Conservation (phyloP, 1,284 basidiomycete genomes). For the Ceratobasidium papillatum region DNA sequence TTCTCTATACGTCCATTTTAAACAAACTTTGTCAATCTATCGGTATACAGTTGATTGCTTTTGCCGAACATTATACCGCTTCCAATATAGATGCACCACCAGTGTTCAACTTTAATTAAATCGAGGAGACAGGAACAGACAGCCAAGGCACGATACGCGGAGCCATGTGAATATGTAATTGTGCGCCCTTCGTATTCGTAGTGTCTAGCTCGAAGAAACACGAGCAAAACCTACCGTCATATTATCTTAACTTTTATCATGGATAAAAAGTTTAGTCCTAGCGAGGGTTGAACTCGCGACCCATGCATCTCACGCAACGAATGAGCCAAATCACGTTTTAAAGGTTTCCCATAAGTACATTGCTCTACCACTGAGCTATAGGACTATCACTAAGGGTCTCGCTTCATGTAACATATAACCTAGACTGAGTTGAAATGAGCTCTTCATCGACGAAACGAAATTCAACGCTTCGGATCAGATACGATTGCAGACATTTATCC, state of each 20-base stretch:
- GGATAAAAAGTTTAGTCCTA: constrained; percentile 27
- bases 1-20: neutral
- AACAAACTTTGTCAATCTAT: neutral
- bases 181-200: too few species aligned
- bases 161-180: too few species aligned
- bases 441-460: neutral
- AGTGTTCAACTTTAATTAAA: too few species aligned
- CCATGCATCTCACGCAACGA: constrained; percentile 36
- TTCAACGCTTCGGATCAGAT: constrained; percentile 13
- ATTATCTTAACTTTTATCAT: neutral
- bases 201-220: neutral
- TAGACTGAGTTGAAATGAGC: neutral
- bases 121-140: too few species aligned
- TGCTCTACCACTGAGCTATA: constrained; percentile 42
- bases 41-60: too few species aligned
- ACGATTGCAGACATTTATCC: neutral
- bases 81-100: too few species aligned
- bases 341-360: constrained; percentile 42
- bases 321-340: constrained; percentile 31
- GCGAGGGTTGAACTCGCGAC: constrained; percentile 41
- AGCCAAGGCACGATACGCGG: too few species aligned
- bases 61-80: too few species aligned
- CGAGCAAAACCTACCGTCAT: neutral
- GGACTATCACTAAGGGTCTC: constrained; percentile 39
- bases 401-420: neutral